A percentile compares a stretch with the other conserved stretches of the same genome.
These are phyloP conservation scores for Fusarium sublunatum DNA, from an alignment of 2,329 filamentous ascomycete species.

Conservation along the genomic window DNA sequence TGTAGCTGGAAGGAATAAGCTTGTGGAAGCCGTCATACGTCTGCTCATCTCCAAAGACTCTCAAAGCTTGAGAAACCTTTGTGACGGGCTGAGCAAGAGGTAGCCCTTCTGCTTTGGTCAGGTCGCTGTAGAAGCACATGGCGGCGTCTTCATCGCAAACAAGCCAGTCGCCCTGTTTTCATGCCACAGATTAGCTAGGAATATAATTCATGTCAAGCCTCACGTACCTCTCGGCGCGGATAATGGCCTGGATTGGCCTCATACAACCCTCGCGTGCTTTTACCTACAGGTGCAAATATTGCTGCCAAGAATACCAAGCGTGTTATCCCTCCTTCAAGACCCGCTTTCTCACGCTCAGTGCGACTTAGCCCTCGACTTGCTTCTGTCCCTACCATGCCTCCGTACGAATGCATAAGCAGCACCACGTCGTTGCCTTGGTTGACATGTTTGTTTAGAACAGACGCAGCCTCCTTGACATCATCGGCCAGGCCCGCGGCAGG, in stretches of 20 bases:
- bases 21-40: conserved; percentile 12
- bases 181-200: too few relatives aligned
- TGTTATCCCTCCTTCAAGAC: not conserved
- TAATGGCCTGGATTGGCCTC: conserved; percentile 3
- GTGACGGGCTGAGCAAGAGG: not conserved
- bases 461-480: conserved; percentile 1
- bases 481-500: conserved; percentile 17
- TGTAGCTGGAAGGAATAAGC: conserved; percentile 3
- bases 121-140: conserved; percentile 24
- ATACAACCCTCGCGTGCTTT: conserved; percentile 2
- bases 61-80: conserved; percentile 1
- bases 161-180: conserved; percentile 3
- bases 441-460: conserved; percentile 2
- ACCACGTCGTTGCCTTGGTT: not conserved
- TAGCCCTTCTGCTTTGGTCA: not conserved
- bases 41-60: conserved; percentile 13
- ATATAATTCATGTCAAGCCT: too few relatives aligned
- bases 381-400: conserved; percentile 18
- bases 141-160: conserved; percentile 18
- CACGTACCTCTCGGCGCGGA: not conserved
- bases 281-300: conserved; percentile 13
- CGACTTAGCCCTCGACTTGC: conserved; percentile 3
- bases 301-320: conserved; percentile 10
- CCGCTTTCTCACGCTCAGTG: not conserved
- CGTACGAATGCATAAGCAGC: conserved; percentile 24